phyloP scores from a whole-genome alignment of 495 filamentous ascomycete species.

The Hyaloscypha variabilis region DNA sequence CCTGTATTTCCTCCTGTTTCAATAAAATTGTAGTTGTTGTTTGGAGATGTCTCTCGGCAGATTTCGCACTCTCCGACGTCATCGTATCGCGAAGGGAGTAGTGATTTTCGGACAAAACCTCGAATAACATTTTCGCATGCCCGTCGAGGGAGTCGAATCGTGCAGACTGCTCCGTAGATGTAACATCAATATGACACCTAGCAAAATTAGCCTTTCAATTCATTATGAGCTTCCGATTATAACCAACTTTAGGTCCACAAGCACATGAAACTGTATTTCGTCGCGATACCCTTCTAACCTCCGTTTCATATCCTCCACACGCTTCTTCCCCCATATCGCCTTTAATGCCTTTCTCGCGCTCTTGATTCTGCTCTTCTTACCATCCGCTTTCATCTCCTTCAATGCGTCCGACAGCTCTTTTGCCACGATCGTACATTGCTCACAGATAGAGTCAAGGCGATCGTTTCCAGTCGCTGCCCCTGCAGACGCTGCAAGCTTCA shows the following conservation, averaged over 20 bases:
- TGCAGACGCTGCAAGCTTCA: constrained; percentile 3
- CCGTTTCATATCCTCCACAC: constrained; percentile 1
- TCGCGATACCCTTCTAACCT: neutral
- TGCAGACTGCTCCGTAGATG: neutral
- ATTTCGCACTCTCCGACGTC: neutral
- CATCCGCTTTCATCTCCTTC: neutral
- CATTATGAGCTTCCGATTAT: neutral
- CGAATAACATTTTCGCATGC: constrained; percentile 1
- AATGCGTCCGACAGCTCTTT: constrained; percentile 3
- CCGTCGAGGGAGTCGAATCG: neutral
- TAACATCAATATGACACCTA: constrained; percentile 1
- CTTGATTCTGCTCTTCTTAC: constrained; percentile 4
- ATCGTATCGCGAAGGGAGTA: neutral
- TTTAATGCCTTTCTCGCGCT: neutral
- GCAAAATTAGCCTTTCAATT: neutral
- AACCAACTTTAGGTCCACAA: constrained; percentile 1
- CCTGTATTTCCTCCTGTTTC: neutral
- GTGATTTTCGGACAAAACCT: constrained; percentile 1
- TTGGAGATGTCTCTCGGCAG: neutral
- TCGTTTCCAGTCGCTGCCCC: constrained; percentile 4
- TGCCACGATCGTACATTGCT: neutral
- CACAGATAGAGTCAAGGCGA: constrained; percentile 1
- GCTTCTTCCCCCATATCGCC: neutral
- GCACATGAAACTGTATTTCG: neutral
- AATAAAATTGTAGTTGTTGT: neutral